phyloP scores from a whole-genome alignment of 2,329 filamentous ascomycete genomes.

The Thermothelomyces thermophilus region DNA sequence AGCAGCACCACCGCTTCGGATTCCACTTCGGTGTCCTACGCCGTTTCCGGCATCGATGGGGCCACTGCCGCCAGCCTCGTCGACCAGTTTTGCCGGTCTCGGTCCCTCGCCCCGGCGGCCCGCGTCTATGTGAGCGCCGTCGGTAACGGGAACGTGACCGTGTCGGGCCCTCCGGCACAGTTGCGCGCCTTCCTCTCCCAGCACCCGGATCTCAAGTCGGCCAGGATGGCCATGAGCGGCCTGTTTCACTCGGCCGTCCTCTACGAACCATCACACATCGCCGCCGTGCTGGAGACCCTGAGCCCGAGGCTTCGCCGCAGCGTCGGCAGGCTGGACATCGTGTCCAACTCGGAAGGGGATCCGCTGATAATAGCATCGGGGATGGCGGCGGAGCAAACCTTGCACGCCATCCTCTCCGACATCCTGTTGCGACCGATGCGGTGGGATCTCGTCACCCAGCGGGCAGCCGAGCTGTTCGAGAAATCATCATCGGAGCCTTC shows the following conservation, averaged over 20 bases:
- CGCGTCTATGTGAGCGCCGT: neutral
- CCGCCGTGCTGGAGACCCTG: neutral
- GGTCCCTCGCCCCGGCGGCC: neutral
- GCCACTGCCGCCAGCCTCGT: neutral
- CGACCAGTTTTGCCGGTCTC: neutral
- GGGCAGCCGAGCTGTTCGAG: neutral
- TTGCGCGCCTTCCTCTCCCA: neutral
- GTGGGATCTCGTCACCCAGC: neutral
- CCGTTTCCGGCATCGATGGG: neutral
- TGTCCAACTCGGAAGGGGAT: neutral
- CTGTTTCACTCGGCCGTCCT: neutral
- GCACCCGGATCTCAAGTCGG: neutral
- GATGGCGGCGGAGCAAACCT: neutral
- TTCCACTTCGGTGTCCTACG: neutral
- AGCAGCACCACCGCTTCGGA: neutral
- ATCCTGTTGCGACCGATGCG: neutral
- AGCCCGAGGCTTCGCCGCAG: neutral
- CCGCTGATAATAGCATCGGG: neutral
- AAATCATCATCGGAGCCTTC: neutral
- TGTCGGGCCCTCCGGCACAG: neutral
- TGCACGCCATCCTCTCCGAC: neutral
- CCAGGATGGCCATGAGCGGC: neutral
- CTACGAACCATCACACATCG: neutral
- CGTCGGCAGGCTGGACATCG: neutral
- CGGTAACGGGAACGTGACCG: neutral